phyloP scores from a whole-genome alignment of 495 filamentous ascomycete genomes.

The Bombardia bombarda region DNA sequence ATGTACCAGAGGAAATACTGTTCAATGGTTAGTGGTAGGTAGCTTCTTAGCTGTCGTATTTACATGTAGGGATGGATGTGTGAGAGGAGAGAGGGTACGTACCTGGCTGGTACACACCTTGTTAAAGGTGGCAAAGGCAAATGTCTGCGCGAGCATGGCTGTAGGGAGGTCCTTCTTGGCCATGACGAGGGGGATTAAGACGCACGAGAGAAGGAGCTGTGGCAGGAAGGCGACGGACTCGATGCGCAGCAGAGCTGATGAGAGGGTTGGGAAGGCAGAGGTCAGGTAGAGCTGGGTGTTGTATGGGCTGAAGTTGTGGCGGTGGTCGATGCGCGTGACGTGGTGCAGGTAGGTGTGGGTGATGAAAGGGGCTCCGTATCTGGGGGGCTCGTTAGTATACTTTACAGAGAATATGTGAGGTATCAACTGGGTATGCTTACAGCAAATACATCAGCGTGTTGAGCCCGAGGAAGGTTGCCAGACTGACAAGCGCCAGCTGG shows the following conservation, averaged over 20 bases:
- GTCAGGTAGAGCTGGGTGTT: constrained; percentile 84
- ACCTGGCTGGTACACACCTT: constrained; percentile 98
- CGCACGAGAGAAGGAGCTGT: constrained; percentile 68
- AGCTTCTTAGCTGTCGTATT: no score
- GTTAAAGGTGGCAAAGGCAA: constrained; percentile 94
- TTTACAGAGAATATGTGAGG: not conserved
- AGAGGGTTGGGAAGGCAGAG: constrained; percentile 43
- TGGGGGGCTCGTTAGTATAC: constrained; percentile 14
- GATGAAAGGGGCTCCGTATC: constrained; percentile 68
- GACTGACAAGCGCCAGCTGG: constrained; percentile 52
- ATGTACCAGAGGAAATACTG: constrained; percentile 99
- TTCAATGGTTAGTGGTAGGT: no score
- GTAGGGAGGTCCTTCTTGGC: constrained; percentile 75
- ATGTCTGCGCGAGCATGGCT: constrained; percentile 97
- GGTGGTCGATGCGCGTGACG: constrained; percentile 86
- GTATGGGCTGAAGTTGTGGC: constrained; percentile 97
- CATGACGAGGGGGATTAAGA: constrained; percentile 69
- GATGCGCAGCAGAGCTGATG: constrained; percentile 36
- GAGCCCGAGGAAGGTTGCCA: constrained; percentile 60
- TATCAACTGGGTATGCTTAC: constrained; percentile 35
- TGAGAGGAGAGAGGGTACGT: constrained; percentile 13
- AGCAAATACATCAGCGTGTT: constrained; percentile 70
- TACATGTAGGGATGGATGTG: not conserved
- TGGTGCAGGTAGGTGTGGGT: constrained; percentile 90
- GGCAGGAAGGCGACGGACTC: constrained; percentile 84